A percentile compares a stretch with the other conserved stretches of the same genome.
phyloP scores from a whole-genome alignment of 1,139 yeast species.

The Pichia sp. region DNA sequence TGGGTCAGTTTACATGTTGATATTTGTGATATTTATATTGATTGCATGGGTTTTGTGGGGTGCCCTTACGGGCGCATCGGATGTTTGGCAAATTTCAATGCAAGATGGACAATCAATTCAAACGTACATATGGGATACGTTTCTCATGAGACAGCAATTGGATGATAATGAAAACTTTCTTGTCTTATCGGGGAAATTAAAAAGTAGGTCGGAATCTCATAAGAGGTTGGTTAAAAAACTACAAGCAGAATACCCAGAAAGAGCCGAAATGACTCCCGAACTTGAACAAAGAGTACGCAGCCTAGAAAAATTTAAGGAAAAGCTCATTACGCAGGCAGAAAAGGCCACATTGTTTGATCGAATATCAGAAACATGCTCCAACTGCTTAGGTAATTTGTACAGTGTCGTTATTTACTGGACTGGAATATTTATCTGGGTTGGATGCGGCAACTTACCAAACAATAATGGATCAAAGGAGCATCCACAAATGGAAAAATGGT shows the following conservation, averaged over 20 bases:
- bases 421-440: slow-evolving; percentile 31
- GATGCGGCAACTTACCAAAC: slow-evolving; percentile 27
- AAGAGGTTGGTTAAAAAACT: slow-evolving; percentile 16
- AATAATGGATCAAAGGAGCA: slow-evolving; percentile 10
- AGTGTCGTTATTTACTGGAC: slow-evolving; percentile 29
- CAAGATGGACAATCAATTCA: slow-evolving; percentile 37
- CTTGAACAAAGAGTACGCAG: too few species aligned
- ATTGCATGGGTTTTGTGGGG: slow-evolving; percentile 30
- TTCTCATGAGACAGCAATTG: slow-evolving; percentile 34
- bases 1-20: slow-evolving; percentile 26
- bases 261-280: too few species aligned
- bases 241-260: slow-evolving; percentile 2
- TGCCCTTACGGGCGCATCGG: slow-evolving; percentile 25
- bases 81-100: slow-evolving; percentile 35
- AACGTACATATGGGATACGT: slow-evolving; percentile 33
- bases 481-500: slow-evolving; percentile 19
- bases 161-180: slow-evolving; percentile 20
- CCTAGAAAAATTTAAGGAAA: too few species aligned
- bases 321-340: neutral
- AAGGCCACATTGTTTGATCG: slow-evolving; percentile 26
- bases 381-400: slow-evolving; percentile 27
- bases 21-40: slow-evolving; percentile 24
- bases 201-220: slow-evolving; percentile 27
- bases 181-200: slow-evolving; percentile 22
- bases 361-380: slow-evolving; percentile 21